Evolutionary conservation across 495 filamentous ascomycete genomes (phyloP).

Genomic region (Xylaria scruposa): DNA sequence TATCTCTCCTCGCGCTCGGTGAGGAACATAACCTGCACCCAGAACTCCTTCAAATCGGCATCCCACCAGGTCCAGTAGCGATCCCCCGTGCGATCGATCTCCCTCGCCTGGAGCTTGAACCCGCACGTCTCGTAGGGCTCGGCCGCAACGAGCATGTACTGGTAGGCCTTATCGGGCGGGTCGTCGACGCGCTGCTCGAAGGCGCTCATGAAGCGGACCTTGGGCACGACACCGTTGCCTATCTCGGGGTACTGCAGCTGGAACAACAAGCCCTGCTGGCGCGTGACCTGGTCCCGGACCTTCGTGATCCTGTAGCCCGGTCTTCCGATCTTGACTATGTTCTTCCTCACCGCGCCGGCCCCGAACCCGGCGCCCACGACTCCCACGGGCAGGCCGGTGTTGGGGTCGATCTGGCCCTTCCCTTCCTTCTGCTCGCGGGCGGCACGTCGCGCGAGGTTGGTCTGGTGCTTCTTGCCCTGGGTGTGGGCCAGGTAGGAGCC

Average conservation of each 20-base stretch:
- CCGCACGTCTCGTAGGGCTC: constrained; percentile 98
- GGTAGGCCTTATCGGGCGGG: constrained; percentile 88
- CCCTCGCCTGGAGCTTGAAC: constrained; percentile 94
- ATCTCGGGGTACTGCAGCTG: constrained; percentile 97
- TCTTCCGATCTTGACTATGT: constrained; percentile 95
- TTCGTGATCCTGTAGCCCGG: constrained; percentile 99
- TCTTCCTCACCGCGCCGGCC: constrained; percentile 70
- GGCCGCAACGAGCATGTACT: constrained; percentile 94
- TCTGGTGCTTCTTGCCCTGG: constrained; percentile 98
- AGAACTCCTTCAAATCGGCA: constrained; percentile 95
- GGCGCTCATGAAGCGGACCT: constrained; percentile 95
- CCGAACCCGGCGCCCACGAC: constrained; percentile 74
- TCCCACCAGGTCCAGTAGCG: constrained; percentile 96
- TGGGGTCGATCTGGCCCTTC: constrained; percentile 72
- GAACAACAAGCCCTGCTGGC: constrained; percentile 89
- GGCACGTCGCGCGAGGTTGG: constrained; percentile 95
- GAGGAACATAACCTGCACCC: constrained; percentile 99
- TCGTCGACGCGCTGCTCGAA: constrained; percentile 96
- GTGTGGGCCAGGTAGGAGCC: constrained; percentile 99
- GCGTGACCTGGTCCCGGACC: constrained; percentile 84
- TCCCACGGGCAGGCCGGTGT: constrained; percentile 77
- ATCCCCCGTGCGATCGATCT: constrained; percentile 88
- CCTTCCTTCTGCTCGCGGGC: constrained; percentile 93
- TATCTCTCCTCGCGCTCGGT: constrained; percentile 97
- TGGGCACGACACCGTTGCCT: constrained; percentile 71